Evolutionary conservation across 2,329 filamentous ascomycete species (phyloP).

Genomic region (Stromatinia cepivora): DNA sequence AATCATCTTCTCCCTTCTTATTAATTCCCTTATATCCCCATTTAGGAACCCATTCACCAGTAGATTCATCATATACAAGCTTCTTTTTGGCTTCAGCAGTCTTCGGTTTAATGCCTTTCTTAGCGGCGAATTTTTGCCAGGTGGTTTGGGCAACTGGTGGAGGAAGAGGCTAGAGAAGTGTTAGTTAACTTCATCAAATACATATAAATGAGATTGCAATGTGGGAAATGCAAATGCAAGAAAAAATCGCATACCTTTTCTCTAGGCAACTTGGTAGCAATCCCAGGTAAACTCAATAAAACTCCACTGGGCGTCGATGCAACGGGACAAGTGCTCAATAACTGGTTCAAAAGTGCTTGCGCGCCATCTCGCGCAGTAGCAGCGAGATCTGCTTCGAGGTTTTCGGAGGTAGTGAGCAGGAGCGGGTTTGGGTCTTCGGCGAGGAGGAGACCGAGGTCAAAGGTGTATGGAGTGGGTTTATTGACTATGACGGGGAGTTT

Average conservation of each 20-base stretch:
- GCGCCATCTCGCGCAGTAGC: constrained; percentile 82
- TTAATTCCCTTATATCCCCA: constrained; percentile 95
- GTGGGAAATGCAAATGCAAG: constrained; percentile 8
- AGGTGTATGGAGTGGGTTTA: constrained; percentile 87
- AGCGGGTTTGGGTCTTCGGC: constrained; percentile 86
- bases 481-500: constrained; percentile 64
- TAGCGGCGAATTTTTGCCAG: constrained; percentile 94
- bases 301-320: constrained; percentile 68
- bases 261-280: constrained; percentile 72
- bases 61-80: constrained; percentile 79
- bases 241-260: constrained; percentile 60
- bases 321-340: constrained; percentile 84
- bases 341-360: constrained; percentile 90
- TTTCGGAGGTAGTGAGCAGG: constrained; percentile 49
- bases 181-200: constrained; percentile 14
- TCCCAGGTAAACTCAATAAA: constrained; percentile 72
- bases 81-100: constrained; percentile 75
- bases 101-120: constrained; percentile 95
- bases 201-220: not conserved
- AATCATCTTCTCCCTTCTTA: constrained; percentile 79
- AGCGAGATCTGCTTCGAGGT: constrained; percentile 68
- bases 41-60: constrained; percentile 85
- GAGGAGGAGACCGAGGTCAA: constrained; percentile 85
- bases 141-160: constrained; percentile 80
- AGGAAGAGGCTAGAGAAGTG: constrained; percentile 62